Base-by-base conservation (phyloP, 495 filamentous ascomycete species). In the Penicillium mononematosum region DNA sequence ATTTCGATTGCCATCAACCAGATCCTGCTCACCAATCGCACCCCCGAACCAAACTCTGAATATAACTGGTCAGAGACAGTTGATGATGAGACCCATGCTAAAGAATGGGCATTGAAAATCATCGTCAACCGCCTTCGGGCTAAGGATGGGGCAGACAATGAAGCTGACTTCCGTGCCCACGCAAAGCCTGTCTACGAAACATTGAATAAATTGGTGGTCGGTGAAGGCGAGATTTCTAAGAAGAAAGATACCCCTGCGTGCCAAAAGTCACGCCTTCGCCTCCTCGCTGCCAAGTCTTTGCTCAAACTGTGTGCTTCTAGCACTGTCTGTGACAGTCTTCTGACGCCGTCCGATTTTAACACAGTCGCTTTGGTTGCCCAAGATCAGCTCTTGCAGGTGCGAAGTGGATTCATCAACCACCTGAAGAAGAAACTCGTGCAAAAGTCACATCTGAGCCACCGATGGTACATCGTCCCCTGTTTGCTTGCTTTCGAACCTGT, bases 391-490 rank as follows among this genome's bases (percentile, higher is more conserved):
- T 68, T 79, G 4, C 79, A 86, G 60, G 90, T 98, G 42, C 85
- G 94, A 29, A 80, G 77, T 46, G 85, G 81, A 0, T 98, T 97
- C 58, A 75, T 95, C 45, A 83, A 83, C 60, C 88, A 91, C 55
- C 76, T 99, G 27, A 92, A 94, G 68, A 97, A 96, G 73, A 85
- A 83, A 58, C 81, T 99, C 8, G 79, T 86, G 2, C 77, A 77
- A 53, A 68, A 65, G 17, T 62, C 74, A 8, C 62, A 66, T 24
- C 56, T 80, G 8, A 65, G 71, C 45, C 64, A 79, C 12, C 83
- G 95, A 7, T 99, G 91, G 81, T 95, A 95, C 67, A 87, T 87
- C 7, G 84, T 96, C 43, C 79, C 93, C 5, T 98, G 95, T 74
- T 74, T 98, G 31, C 85, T 91, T 55, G 93, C 94, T 2, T 96